Evolutionary conservation across 257 asterid species (phyloP).

Genomic region (Nicotiana otophora): DNA sequence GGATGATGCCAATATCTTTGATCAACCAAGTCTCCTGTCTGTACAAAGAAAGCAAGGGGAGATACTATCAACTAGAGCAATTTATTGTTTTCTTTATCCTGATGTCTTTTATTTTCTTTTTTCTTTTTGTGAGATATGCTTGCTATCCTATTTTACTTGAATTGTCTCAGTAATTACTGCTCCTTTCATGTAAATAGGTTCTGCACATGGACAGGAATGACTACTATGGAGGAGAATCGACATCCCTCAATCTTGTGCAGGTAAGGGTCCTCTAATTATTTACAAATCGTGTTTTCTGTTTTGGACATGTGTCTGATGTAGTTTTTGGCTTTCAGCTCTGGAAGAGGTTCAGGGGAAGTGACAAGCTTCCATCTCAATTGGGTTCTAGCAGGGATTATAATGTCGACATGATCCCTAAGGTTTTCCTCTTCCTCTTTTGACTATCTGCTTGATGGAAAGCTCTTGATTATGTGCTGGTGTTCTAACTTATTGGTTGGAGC

Average conservation of each 20-base stretch:
- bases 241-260: constrained; percentile 80
- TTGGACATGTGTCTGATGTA: background rate
- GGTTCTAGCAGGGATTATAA: constrained; percentile 93
- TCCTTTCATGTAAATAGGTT: constrained; percentile 38
- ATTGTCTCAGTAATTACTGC: background rate
- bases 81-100: background rate
- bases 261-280: constrained; percentile 19
- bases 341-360: constrained; percentile 91
- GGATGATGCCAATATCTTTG: background rate
- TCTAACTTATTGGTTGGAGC: background rate
- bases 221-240: constrained; percentile 92
- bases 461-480: background rate
- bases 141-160: background rate
- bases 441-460: background rate
- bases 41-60: background rate
- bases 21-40: background rate
- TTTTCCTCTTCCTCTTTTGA: constrained; percentile 14
- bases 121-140: background rate
- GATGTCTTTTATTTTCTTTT: background rate
- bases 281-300: background rate
- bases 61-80: background rate
- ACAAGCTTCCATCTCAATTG: constrained; percentile 72
- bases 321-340: constrained; percentile 40
- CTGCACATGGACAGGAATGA: constrained; percentile 97
- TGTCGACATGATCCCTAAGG: constrained; percentile 98